phyloP scores from a whole-genome alignment of 805 yeast species.

The Kodamaea restingae region DNA sequence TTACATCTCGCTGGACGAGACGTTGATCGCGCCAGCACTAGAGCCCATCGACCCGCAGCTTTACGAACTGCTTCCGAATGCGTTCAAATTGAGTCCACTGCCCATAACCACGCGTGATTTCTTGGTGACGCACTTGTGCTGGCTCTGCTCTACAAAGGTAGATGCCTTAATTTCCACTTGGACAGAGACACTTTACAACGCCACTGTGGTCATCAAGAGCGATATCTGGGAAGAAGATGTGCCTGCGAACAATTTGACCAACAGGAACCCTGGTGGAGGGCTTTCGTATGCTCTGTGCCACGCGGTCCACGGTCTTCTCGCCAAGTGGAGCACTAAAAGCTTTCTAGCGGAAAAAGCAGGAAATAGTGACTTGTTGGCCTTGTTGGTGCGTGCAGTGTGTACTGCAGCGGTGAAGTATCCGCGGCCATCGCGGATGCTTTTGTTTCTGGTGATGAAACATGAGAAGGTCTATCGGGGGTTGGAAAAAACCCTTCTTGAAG shows the following conservation, averaged over 20 bases:
- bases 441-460: conserved; percentile 47
- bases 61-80: conserved; percentile 51
- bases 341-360: conserved; percentile 36
- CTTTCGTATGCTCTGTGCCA: conserved; percentile 50
- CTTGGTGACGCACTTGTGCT: conserved; percentile 48
- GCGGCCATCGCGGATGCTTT: conserved; percentile 48
- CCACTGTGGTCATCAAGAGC: conserved; percentile 38
- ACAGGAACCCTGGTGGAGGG: conserved; percentile 36
- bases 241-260: conserved; percentile 22
- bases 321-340: conserved; percentile 31
- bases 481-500: too few relatives aligned
- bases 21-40: conserved; percentile 38
- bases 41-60: conserved; percentile 41
- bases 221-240: conserved; percentile 14
- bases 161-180: conserved; percentile 40
- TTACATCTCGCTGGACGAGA: conserved; percentile 38
- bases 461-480: conserved; percentile 35
- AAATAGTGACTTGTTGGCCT: conserved; percentile 55
- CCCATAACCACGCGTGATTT: conserved; percentile 62
- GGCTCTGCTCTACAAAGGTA: conserved; percentile 23
- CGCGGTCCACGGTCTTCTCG: conserved; percentile 35
- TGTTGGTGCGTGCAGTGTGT: conserved; percentile 54
- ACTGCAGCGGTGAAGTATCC: conserved; percentile 50
- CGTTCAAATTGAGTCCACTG: conserved; percentile 40
- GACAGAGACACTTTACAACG: conserved; percentile 58